Evolutionary conservation across 2,329 filamentous ascomycete species (phyloP), one percentile per base, ranked within the genome.

Genomic region (Chaetothyriales sp.): DNA sequence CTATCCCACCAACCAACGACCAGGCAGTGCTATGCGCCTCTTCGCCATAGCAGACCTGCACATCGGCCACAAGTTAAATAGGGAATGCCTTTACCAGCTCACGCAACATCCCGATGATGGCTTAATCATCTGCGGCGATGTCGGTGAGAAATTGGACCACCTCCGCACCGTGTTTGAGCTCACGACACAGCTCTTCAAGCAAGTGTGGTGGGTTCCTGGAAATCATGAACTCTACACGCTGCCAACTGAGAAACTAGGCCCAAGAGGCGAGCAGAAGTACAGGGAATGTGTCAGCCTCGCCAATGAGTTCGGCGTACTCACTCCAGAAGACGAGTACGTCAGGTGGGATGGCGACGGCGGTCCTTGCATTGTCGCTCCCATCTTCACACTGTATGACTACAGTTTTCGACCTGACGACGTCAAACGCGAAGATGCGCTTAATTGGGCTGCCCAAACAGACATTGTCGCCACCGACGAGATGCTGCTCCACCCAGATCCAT

Each of bases 311-410:
- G 75, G 75, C 37, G 71, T 80, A 13, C 64, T 71, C 52, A 80
- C 77, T 5, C 77, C 77, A 9, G 76, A 79, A 59, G 77, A 80
- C 60, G 73, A 76, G 4, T 80, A 69, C 57, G 66, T 68, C 33
- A 64, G 70, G 19, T 80, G 76, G 76, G 68, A 77, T 4, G 76
- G 74, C n/a, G 68, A 70, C 6, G 73, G 71, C 19, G 67, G 68
- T 3, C 71, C 71, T 4, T 73, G 66, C 5, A 54, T 80, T 40
- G 70, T 80, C 43, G 75, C 73, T 29, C 77, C 74, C 29, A 70
- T 78, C 48, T 80, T 80, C 67, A 78, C 77, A 0, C 66, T 80
- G 13, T 80, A 80, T 66, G 77, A 80, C 64, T 80, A 80, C 64
- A 75, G 69, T 55, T 80, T 79, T 62, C 68, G 76, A 0, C 77